These are phyloP conservation scores for Dipodascus albidus DNA, from an alignment of 805 yeast species.

Conservation along the genomic window DNA sequence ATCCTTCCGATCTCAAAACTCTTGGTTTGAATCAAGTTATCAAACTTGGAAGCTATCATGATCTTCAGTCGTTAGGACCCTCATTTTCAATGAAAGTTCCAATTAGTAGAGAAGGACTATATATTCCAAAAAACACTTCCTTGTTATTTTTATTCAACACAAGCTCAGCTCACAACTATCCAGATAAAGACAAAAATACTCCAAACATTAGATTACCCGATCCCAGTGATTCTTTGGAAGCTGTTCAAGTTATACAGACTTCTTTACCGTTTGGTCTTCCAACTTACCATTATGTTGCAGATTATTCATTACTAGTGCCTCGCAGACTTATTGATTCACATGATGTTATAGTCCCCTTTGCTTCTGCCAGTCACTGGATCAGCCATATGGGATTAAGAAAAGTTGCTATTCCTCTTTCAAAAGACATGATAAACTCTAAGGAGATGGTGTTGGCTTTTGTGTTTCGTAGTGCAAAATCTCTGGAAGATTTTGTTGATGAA, in stretches of 20 bases:
- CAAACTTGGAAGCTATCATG: constrained; percentile 2
- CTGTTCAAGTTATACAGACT: constrained; percentile 10
- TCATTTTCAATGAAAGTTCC: constrained; percentile 6
- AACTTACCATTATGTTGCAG: constrained; percentile 9
- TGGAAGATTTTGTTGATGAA: not conserved
- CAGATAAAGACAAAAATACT: not conserved
- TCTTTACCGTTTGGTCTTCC: constrained; percentile 15
- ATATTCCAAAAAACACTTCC: constrained; percentile 11
- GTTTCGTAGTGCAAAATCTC: constrained; percentile 6
- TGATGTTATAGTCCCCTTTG: constrained; percentile 1
- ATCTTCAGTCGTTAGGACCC: constrained; percentile 3
- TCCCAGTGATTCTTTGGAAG: not conserved
- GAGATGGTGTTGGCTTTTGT: constrained; percentile 9
- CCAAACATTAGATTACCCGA: not conserved
- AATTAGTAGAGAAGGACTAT: constrained; percentile 4
- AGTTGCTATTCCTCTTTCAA: constrained; percentile 6
- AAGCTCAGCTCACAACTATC: not conserved
- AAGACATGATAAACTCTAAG: constrained; percentile 3
- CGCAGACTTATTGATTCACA: constrained; percentile 1
- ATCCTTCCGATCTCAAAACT: constrained; percentile 8
- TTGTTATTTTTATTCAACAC: constrained; percentile 13
- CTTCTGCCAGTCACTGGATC: constrained; percentile 7
- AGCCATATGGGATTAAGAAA: constrained; percentile 4
- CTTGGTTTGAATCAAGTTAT: constrained; percentile 6
- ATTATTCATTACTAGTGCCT: constrained; percentile 12